phyloP scores from a whole-genome alignment of 306 rosid genomes.

The Carpinus viminea region DNA sequence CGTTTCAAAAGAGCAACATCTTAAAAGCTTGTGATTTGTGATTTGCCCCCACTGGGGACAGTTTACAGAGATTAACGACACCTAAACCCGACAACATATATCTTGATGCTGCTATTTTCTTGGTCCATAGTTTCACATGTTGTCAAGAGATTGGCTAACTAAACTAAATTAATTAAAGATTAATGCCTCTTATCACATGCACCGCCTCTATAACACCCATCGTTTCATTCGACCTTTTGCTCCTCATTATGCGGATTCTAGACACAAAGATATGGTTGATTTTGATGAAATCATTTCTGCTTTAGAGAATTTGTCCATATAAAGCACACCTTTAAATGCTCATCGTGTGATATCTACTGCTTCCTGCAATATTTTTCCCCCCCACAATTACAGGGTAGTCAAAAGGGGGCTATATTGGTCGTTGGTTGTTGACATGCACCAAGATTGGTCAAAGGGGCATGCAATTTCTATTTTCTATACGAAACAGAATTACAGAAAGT shows the following conservation, averaged over 20 bases:
- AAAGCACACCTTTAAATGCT: slow-evolving; percentile 17
- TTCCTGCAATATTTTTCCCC: neutral
- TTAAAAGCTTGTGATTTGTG: neutral
- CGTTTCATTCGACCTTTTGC: neutral
- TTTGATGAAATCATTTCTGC: slow-evolving; percentile 11
- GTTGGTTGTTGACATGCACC: slow-evolving; percentile 22
- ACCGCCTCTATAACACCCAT: neutral
- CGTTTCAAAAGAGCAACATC: slow-evolving; percentile 20
- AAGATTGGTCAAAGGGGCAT: slow-evolving; percentile 12
- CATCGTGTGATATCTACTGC: neutral
- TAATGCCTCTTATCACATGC: neutral
- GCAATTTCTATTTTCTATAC: neutral
- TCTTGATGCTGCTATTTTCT: slow-evolving; percentile 15
- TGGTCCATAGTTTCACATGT: slow-evolving; percentile 18
- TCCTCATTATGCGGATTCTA: slow-evolving; percentile 3
- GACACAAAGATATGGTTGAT: slow-evolving; percentile 12
- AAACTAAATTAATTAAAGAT: neutral
- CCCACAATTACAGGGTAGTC: neutral
- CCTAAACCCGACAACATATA: slow-evolving; percentile 39
- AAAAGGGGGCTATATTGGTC: slow-evolving; percentile 11
- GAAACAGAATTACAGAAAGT: neutral
- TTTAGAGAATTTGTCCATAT: neutral
- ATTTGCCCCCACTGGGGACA: neutral
- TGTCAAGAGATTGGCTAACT: slow-evolving; percentile 24
- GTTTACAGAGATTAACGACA: slow-evolving; percentile 24